Percentiles rank a stretch among this genome's conserved stretches.
These are phyloP conservation scores for Neoscytalidium dimidiatum DNA, from an alignment of 2,329 filamentous ascomycete genomes.

Conservation along the genomic window DNA sequence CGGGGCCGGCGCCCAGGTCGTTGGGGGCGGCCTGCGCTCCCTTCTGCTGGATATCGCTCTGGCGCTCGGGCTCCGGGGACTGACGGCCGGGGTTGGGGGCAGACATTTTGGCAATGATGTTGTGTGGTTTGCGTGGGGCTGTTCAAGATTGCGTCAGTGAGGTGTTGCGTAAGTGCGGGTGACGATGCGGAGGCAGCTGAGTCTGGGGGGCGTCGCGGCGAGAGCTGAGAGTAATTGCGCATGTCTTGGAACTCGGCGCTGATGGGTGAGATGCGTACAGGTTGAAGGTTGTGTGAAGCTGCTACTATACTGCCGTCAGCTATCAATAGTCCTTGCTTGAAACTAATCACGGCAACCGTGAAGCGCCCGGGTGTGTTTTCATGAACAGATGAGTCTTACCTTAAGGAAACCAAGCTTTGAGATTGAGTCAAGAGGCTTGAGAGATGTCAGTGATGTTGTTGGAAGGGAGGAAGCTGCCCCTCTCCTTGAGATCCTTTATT, in stretches of 20 bases:
- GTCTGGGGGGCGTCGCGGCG: not conserved
- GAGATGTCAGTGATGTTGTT: not conserved
- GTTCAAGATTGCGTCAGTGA: not conserved
- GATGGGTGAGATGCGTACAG: not conserved
- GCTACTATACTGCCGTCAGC: not conserved
- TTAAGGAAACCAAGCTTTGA: not conserved
- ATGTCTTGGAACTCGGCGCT: not conserved
- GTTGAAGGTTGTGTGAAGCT: not conserved
- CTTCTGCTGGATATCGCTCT: slow-evolving; percentile 65
- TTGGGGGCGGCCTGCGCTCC: slow-evolving; percentile 60
- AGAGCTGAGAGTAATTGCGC: not conserved
- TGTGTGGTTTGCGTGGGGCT: slow-evolving; percentile 29
- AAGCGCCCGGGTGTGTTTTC: not conserved
- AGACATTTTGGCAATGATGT: slow-evolving; percentile 59
- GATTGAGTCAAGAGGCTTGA: not conserved
- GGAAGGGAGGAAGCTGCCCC: not conserved
- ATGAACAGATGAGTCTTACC: not conserved
- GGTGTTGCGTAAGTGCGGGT: not conserved
- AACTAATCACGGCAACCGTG: not conserved
- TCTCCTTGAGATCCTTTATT: slow-evolving; percentile 11
- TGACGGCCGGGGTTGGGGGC: slow-evolving; percentile 67
- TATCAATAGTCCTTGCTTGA: not conserved
- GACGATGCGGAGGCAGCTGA: not conserved
- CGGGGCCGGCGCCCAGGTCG: slow-evolving; percentile 49
- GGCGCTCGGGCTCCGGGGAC: slow-evolving; percentile 73